Evolutionary conservation across 148 eudicot species (phyloP).

Genomic region (Polygonum maritimum): DNA sequence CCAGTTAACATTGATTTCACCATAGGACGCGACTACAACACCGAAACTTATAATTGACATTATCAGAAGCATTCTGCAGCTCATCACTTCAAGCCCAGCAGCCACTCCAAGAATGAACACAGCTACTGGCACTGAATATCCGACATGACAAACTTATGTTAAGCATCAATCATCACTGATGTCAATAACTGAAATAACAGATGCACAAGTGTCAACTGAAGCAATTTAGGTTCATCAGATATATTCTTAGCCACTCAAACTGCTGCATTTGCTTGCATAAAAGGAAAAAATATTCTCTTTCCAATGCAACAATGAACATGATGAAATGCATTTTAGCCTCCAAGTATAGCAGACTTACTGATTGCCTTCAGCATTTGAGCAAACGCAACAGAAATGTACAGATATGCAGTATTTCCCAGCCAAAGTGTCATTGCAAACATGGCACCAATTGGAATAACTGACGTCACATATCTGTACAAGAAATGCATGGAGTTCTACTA

Average conservation of each 20-base stretch:
- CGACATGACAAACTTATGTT: neutral
- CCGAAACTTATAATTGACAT: slow-evolving; percentile 97
- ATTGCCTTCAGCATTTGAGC: slow-evolving; percentile 99
- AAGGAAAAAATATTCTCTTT: neutral
- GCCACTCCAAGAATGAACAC: slow-evolving; percentile 92
- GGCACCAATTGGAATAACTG: slow-evolving; percentile 94
- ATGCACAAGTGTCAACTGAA: neutral
- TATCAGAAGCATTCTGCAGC: slow-evolving; percentile 87
- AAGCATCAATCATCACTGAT: neutral
- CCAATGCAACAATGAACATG: neutral
- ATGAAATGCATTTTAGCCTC: neutral
- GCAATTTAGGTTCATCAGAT: slow-evolving; percentile 4
- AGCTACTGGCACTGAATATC: slow-evolving; percentile 83
- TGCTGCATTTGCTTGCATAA: neutral
- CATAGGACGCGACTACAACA: slow-evolving; percentile 91
- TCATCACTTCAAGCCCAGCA: slow-evolving; percentile 95
- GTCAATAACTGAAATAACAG: neutral
- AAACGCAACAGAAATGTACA: slow-evolving; percentile 94
- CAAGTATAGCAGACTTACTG: slow-evolving; percentile 45
- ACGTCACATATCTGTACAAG: slow-evolving; percentile 59
- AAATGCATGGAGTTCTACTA: neutral
- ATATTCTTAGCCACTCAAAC: neutral
- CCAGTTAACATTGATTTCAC: slow-evolving; percentile 85
- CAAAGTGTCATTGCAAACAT: slow-evolving; percentile 99
- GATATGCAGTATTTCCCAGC: slow-evolving; percentile 97